Conservation (phyloP, 257 asterid species). For the Anisodus acutangulus region DNA sequence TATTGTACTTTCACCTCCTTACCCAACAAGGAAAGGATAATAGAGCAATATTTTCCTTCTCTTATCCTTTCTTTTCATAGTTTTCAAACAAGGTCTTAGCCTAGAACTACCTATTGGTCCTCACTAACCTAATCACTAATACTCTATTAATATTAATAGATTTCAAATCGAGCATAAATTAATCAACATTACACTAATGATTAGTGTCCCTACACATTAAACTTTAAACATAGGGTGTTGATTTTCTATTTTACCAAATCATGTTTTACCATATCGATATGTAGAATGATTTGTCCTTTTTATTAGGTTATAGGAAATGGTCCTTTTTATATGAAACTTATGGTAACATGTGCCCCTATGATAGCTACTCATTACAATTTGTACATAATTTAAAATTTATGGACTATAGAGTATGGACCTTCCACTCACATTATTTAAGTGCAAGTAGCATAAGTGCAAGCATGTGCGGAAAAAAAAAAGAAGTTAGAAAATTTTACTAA, state of each 20-base stretch:
- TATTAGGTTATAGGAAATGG: neutral
- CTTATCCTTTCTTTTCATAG: neutral
- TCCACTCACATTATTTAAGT: neutral
- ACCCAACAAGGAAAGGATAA: no score
- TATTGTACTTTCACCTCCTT: no score
- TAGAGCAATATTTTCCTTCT: neutral
- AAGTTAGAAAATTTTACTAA: neutral
- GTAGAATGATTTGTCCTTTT: neutral
- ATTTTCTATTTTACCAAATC: slow-evolving; percentile 18
- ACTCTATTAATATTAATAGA: neutral
- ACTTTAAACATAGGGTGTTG: neutral
- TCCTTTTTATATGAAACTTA: slow-evolving; percentile 9
- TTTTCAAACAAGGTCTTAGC: neutral
- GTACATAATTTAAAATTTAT: slow-evolving; percentile 12
- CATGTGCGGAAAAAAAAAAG: neutral
- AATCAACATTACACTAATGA: neutral
- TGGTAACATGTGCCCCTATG: slow-evolving; percentile 30
- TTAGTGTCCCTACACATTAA: slow-evolving; percentile 11
- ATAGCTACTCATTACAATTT: slow-evolving; percentile 20
- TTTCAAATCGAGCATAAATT: neutral
- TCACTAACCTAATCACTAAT: neutral
- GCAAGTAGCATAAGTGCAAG: neutral
- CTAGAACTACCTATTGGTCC: neutral
- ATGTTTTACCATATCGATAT: slow-evolving; percentile 6
- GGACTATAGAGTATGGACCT: slow-evolving; percentile 11